Conservation (phyloP, 306 rosid species). For the Cyamopsis tetragonoloba region DNA sequence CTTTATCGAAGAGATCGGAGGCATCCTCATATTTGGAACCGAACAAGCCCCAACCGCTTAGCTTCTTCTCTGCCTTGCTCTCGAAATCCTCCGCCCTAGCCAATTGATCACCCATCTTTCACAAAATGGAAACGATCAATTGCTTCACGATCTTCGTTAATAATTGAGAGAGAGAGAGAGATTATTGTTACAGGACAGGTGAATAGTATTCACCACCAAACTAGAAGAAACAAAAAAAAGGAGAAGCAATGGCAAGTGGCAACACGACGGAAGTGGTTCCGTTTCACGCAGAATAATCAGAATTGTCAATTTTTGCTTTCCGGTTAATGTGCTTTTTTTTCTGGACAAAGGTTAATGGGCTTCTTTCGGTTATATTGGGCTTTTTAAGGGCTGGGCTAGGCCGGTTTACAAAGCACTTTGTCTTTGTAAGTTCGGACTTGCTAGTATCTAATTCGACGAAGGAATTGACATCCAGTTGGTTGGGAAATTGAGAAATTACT, state of each 20-base stretch:
- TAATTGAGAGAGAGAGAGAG: too few relatives aligned
- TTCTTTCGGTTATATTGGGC: not conserved
- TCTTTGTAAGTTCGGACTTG: too few relatives aligned
- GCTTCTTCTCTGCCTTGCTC: conserved; percentile 82
- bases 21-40: conserved; percentile 88
- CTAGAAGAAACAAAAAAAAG: not conserved
- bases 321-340: not conserved
- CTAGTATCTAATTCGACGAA: too few relatives aligned
- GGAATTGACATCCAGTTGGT: too few relatives aligned
- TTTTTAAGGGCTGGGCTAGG: not conserved
- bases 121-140: not conserved
- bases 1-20: conserved; percentile 83
- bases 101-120: conserved; percentile 70
- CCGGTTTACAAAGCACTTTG: too few relatives aligned
- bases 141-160: too few relatives aligned
- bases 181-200: not conserved
- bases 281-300: not conserved
- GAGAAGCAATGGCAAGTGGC: not conserved
- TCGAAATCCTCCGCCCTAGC: conserved; percentile 72
- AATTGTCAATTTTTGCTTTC: not conserved
- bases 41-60: conserved; percentile 78
- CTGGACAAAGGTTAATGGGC: not conserved
- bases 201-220: conserved; percentile 6
- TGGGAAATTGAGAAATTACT: too few relatives aligned
- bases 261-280: not conserved